Evolutionary conservation across 106 monocot genomes (phyloP).

Genomic region (Dendrobium catenatum): DNA sequence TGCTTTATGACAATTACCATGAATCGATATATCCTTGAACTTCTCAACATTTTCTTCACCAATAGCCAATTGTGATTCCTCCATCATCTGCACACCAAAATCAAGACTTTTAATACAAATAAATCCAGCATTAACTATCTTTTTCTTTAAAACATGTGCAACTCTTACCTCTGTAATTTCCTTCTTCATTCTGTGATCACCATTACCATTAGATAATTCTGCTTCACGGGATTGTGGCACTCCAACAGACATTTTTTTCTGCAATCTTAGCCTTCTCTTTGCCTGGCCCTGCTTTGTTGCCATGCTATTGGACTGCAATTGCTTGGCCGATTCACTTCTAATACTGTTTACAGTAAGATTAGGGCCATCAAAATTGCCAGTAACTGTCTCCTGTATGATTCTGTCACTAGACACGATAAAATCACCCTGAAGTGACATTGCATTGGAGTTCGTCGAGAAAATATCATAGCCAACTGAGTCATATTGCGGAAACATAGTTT

Average conservation of each 20-base stretch:
- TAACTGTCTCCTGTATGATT: neutral
- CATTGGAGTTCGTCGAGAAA: neutral
- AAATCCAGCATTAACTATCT: neutral
- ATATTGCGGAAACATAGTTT: neutral
- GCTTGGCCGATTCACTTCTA: neutral
- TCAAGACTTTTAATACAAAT: neutral
- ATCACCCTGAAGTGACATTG: neutral
- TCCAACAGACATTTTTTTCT: neutral
- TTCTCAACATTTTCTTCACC: neutral
- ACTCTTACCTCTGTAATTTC: slow-evolving; percentile 1
- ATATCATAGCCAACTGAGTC: neutral
- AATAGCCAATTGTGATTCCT: neutral
- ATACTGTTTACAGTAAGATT: neutral
- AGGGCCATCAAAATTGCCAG: neutral
- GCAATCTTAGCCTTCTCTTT: slow-evolving; percentile 11
- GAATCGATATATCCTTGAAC: neutral
- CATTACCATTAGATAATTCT: neutral
- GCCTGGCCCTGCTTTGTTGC: neutral
- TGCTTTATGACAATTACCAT: neutral
- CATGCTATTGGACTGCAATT: neutral
- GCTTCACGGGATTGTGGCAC: neutral
- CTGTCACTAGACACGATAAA: neutral
- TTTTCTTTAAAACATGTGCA: neutral
- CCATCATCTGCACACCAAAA: neutral
- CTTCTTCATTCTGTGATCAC: neutral